Percentiles rank a stretch among this genome's conserved stretches.
These are phyloP conservation scores for Hericium rajendrae DNA, from an alignment of 768 basidiomycete species.

Conservation along the genomic window DNA sequence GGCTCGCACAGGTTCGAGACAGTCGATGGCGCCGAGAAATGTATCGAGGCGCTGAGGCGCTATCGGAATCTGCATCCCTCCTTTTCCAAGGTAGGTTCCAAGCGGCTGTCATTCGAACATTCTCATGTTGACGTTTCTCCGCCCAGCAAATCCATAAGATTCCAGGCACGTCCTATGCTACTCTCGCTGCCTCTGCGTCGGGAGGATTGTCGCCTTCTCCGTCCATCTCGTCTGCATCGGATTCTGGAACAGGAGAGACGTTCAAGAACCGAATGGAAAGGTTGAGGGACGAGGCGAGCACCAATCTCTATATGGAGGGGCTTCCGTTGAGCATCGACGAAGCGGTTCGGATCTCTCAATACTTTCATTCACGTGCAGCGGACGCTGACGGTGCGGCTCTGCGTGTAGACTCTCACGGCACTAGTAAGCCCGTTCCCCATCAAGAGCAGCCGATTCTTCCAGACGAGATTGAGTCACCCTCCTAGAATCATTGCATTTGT, in stretches of 20 bases:
- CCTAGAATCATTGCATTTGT: constrained; percentile 78
- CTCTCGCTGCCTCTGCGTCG: constrained; percentile 11
- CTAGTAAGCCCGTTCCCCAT: constrained; percentile 65
- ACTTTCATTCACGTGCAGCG: neutral
- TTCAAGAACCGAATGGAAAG: constrained; percentile 81
- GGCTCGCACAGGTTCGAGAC: constrained; percentile 46
- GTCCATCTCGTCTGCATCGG: constrained; percentile 2
- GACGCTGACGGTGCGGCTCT: neutral
- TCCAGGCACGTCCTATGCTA: constrained; percentile 59
- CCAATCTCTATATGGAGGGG: constrained; percentile 79
- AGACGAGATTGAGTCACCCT: constrained; percentile 65
- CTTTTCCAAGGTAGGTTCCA: constrained; percentile 61
- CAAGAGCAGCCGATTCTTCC: constrained; percentile 71
- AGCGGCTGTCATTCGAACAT: constrained; percentile 1
- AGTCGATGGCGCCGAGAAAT: constrained; percentile 60
- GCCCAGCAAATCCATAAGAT: constrained; percentile 70
- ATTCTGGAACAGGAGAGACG: constrained; percentile 19
- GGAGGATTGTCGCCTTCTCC: constrained; percentile 4
- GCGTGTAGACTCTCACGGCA: constrained; percentile 44
- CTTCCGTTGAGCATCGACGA: constrained; percentile 65
- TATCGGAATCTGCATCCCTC: constrained; percentile 78
- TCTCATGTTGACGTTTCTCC: neutral
- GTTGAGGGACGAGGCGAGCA: constrained; percentile 53
- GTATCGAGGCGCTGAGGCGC: constrained; percentile 59
- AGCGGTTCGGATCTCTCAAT: constrained; percentile 28